Base-by-base conservation (phyloP, 352 stramenopile species). In the Blastocystis sp. region DNA sequence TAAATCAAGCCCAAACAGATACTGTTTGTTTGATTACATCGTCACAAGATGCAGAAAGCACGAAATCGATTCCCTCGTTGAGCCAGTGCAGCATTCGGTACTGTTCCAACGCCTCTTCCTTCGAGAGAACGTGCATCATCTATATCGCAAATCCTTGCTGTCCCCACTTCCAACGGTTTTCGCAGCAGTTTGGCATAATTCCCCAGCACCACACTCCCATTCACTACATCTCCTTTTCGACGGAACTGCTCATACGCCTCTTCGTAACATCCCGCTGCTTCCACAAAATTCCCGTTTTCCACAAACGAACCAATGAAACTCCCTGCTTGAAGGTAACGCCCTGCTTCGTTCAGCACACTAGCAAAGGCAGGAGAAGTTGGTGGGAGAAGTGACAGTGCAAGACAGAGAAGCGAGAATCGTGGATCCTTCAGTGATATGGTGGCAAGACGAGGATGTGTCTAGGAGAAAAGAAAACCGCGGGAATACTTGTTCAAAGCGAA, bases 341-440 rank as follows among this genome's bases (percentile, higher is more conserved):
- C 70, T 5, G 56, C n/a, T 47, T 81, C 70, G 54, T 81, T 81
- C 54, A 81, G 54, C 3, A 62, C 30, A 18, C 70, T 47, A 8
- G 70, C 70, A n/a, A 45, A 81, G 20, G 54, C n/a, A 8, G 54
- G 39, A 30, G 70, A 81, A 8, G 8, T 9, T 37, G 70, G 0
- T 13, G 70, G 54, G 7, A 81, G 47, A 8, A 81, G 34, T 16
- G 70, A 7, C 7, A 81, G 54, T 34, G 70, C 34, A 11, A n/a
- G 13, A 11, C 24, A 24, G 26, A 43, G 39, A n/a, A 76, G 65
- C 41, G 16, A 41, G 43, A n/a, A 43, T 8, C 2, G 34, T 20
- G 34, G 5, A 24, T 76, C 5, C 16, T 8, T 9, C 7, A 39
- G 65, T 18, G 53, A 39, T 18, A 55, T 47, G 43, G 24, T 4